A percentile compares a stretch with the other conserved stretches of the same genome.
Evolutionary conservation across 768 basidiomycete species (phyloP).

Genomic region (Amanita fuliginea): DNA sequence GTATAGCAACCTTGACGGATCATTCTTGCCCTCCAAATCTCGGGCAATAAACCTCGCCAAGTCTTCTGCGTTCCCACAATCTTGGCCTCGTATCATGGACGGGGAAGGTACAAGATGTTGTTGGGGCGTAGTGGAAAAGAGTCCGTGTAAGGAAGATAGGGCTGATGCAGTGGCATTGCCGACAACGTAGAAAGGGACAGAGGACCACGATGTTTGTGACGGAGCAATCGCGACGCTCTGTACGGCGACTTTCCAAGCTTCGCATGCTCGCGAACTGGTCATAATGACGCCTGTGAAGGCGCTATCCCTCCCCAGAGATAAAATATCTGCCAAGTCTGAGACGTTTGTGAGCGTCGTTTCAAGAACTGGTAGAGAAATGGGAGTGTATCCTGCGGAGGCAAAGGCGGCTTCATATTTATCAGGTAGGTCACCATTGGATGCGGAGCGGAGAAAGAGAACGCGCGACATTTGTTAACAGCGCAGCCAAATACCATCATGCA

Average conservation of each 20-base stretch:
- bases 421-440: slow-evolving; percentile 20
- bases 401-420: slow-evolving; percentile 57
- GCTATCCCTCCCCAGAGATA: slow-evolving; percentile 26
- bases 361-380: slow-evolving; percentile 60
- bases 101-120: slow-evolving; percentile 16
- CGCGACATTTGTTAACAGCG: too few relatives aligned
- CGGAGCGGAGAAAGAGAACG: slow-evolving; percentile 32
- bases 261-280: slow-evolving; percentile 70
- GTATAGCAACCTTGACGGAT: slow-evolving; percentile 42
- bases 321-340: slow-evolving; percentile 27
- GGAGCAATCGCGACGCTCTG: slow-evolving; percentile 11
- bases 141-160: slow-evolving; percentile 24
- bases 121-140: slow-evolving; percentile 5
- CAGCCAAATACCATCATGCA: too few relatives aligned
- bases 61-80: slow-evolving; percentile 57
- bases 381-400: slow-evolving; percentile 30
- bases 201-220: slow-evolving; percentile 28
- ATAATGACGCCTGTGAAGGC: slow-evolving; percentile 49
- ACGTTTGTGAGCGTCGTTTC: slow-evolving; percentile 51
- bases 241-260: slow-evolving; percentile 51
- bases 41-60: slow-evolving; percentile 55
- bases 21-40: slow-evolving; percentile 12
- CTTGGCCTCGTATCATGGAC: slow-evolving; percentile 26
- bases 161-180: slow-evolving; percentile 52
- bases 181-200: slow-evolving; percentile 69